Base-by-base conservation (phyloP, 768 basidiomycete species). In the Termitomyces sp. region DNA sequence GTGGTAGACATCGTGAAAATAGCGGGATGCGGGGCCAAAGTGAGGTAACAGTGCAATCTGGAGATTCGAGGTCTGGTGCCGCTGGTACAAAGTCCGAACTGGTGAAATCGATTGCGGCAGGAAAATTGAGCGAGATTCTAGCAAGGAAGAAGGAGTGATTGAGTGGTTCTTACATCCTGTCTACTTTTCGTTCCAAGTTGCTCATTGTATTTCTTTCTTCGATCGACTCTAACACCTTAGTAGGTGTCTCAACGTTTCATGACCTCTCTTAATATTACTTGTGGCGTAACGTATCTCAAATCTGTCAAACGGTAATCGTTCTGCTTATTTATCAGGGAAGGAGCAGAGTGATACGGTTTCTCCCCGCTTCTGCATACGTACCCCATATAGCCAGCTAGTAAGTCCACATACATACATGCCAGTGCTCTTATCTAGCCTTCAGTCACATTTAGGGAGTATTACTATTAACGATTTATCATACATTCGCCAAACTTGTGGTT, bases 61-160 rank as follows among this genome's bases (percentile, higher is more conserved):
- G 63, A 42, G 60, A 46, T 42, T 63, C 59, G 62, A 60, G 63
- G 63, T 55, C 57, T 51, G 65, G 40, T 29, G 48, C 56, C 38
- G 70, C 61, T 20, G 54, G 20, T 20, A 15, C 31, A 34, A 69
- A 65, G 63, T 64, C 65, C 58, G 76, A 69, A 60, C 59, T 79
- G 47, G 73, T 72, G 29, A 74, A 73, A 57, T 82, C 85, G 7
- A 73, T 82, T 25, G 86, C 85, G 9, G 84, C 80, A 31, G 79
- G 78, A 25, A 83, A 74, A 69, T 70, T 88, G 69, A 81, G 76
- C 57, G 83, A 86, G 69, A 67, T 88, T 62, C 70, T 88, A 67
- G 77, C 78, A 55, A 72, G 78, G 62, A 71, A 73, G 65, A 68
- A 62, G 61, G 67, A 63, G 29, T 53, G 37, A 63, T 42, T n/a